Evolutionary conservation across 2,329 filamentous ascomycete genomes (phyloP).

Genomic region (Ophiosphaerella herpotricha): DNA sequence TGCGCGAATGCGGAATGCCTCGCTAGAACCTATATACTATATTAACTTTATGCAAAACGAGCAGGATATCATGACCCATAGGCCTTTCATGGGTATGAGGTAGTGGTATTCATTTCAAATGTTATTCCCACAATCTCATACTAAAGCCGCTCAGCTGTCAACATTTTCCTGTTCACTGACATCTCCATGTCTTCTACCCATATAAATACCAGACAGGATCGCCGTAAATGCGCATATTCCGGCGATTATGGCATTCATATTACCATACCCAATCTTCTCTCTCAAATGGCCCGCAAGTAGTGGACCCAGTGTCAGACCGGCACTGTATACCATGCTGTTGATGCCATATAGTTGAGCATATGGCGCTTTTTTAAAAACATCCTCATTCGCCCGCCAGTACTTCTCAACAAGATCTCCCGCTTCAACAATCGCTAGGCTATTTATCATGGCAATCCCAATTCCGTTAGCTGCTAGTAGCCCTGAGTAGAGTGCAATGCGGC

Average conservation of each 20-base stretch:
- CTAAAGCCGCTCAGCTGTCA: no score
- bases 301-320: constrained; percentile 64
- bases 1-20: no score
- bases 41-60: no score
- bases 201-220: constrained; percentile 50
- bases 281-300: constrained; percentile 59
- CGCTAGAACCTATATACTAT: no score
- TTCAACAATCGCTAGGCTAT: constrained; percentile 62
- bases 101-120: no score
- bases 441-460: constrained; percentile 59
- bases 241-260: constrained; percentile 61
- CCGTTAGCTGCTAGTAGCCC: constrained; percentile 55
- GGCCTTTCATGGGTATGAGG: no score
- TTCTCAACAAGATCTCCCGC: constrained; percentile 59
- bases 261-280: constrained; percentile 60
- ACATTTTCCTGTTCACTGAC: not conserved
- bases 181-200: constrained; percentile 40
- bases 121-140: no score
- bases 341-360: constrained; percentile 70
- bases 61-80: no score
- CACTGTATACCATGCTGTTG: constrained; percentile 66
- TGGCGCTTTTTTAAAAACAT: constrained; percentile 61
- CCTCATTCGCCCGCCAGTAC: constrained; percentile 60
- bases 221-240: constrained; percentile 52
- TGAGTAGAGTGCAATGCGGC: constrained; percentile 53